Base-by-base conservation (phyloP, 305 asterid species). In the Ajuga reptans region DNA sequence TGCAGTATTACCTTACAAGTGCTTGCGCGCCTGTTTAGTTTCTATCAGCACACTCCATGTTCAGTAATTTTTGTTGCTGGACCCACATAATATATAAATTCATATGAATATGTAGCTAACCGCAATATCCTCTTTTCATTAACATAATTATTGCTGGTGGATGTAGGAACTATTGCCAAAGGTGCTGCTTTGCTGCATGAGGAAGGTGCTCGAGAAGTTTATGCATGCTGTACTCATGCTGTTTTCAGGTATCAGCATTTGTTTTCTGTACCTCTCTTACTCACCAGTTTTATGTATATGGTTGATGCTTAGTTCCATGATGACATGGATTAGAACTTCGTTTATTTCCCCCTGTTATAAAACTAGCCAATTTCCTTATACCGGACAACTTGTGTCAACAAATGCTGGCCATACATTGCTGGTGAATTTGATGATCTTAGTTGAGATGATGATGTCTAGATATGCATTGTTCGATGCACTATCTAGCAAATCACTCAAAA, bases 161-260 rank as follows among this genome's bases (percentile, higher is more conserved):
- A 70, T 78, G 24, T 55, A 72, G 97, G 97, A 71, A 90, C 97
- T 31, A 90, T 90, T 74, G 78, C 91, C 64, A 86, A 90, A 77
- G 97, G 97, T 58, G 97, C 97, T 34, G 95, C 84, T 41, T 81
- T 90, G 77, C 79, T 90, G 68, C 97, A 85, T 41, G 89, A 84
- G 68, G 89, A 77, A 76, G 97, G 97, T 34, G 97, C 97, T 47
- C 84, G 92, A 72, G 97, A 90, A 83, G 96, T 90, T 58, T 90
- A 90, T 79, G 96, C 97, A 17, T 90, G 96, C 79, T 12, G 97
- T 68, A 86, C 92, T 34, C 97, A 90, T 79, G 96, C 96, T 73
- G 96, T 90, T 67, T 87, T 90, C 71, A 90, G 97, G 97, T 88
- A 46, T 66, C 34, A 10, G 6, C 52, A 18, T 31, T 57, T 56